Evolutionary conservation across 257 asterid species (phyloP).

Genomic region (Fraxinus excelsior): DNA sequence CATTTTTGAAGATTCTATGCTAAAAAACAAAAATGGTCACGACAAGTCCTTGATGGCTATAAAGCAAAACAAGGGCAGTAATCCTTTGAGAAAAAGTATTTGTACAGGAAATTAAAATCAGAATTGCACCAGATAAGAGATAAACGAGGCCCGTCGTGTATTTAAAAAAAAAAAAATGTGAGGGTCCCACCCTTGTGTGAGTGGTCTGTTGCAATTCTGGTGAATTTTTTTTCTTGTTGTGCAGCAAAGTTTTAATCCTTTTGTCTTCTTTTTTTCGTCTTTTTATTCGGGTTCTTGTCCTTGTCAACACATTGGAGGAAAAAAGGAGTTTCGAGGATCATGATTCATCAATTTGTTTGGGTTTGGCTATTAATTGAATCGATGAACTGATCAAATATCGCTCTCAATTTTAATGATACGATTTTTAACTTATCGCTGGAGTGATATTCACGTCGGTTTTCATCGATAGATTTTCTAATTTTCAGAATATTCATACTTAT

Average conservation of each 20-base stretch:
- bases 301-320: background rate
- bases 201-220: too few relatives aligned
- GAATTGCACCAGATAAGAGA: too few relatives aligned
- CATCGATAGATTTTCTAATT: background rate
- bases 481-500: background rate
- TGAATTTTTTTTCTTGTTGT: too few relatives aligned
- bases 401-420: background rate
- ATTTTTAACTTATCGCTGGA: background rate
- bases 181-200: too few relatives aligned
- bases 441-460: background rate
- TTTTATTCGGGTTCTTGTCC: background rate
- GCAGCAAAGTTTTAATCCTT: too few relatives aligned
- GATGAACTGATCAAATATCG: background rate
- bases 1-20: background rate
- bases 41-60: background rate
- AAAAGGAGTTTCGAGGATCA: background rate
- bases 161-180: too few relatives aligned
- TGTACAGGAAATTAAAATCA: too few relatives aligned
- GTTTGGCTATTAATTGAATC: too few relatives aligned
- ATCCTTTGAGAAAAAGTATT: too few relatives aligned
- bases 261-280: background rate
- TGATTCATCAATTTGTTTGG: background rate
- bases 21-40: background rate
- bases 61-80: background rate
- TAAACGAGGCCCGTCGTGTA: too few relatives aligned